Evolutionary conservation across 805 yeast genomes (phyloP).

Genomic region (Monosporozyma unispora): DNA sequence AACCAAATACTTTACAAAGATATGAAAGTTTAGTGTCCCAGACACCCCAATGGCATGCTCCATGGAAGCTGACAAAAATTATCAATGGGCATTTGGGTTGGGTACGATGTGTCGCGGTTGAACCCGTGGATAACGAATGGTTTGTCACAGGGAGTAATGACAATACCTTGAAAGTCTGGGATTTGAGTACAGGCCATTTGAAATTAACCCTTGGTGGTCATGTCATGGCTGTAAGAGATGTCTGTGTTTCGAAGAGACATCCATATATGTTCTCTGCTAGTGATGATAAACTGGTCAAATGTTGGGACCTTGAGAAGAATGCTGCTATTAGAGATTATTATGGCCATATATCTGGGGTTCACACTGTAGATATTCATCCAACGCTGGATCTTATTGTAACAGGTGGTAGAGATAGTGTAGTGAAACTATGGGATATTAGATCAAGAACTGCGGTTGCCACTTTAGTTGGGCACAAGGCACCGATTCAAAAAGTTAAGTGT

Average conservation of each 20-base stretch:
- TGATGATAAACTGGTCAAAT: constrained; percentile 84
- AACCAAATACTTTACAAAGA: constrained; percentile 11
- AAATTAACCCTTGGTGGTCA: constrained; percentile 83
- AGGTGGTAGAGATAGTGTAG: constrained; percentile 82
- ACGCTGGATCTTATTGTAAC: constrained; percentile 72
- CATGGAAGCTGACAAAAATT: constrained; percentile 67
- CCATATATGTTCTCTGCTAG: constrained; percentile 89
- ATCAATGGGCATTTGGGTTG: constrained; percentile 89
- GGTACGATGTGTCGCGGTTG: constrained; percentile 74
- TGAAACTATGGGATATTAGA: constrained; percentile 90
- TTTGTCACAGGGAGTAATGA: constrained; percentile 90
- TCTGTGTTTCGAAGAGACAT: constrained; percentile 62
- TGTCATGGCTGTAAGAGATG: constrained; percentile 75
- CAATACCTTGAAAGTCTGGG: constrained; percentile 86
- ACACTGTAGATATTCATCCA: constrained; percentile 78
- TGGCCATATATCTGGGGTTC: constrained; percentile 89
- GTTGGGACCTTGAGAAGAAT: constrained; percentile 93
- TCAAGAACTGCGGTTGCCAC: constrained; percentile 67
- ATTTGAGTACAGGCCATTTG: constrained; percentile 59
- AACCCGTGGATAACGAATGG: constrained; percentile 76
- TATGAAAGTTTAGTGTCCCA: constrained; percentile 14
- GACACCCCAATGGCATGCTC: constrained; percentile 40
- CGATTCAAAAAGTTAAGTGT: constrained; percentile 60
- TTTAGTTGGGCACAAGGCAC: constrained; percentile 70
- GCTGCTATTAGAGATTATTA: constrained; percentile 77